A percentile compares a stretch with the other conserved stretches of the same genome.
Evolutionary conservation across 2,329 filamentous ascomycete genomes (phyloP).

Genomic region (Raffaelea ambrosiae): DNA sequence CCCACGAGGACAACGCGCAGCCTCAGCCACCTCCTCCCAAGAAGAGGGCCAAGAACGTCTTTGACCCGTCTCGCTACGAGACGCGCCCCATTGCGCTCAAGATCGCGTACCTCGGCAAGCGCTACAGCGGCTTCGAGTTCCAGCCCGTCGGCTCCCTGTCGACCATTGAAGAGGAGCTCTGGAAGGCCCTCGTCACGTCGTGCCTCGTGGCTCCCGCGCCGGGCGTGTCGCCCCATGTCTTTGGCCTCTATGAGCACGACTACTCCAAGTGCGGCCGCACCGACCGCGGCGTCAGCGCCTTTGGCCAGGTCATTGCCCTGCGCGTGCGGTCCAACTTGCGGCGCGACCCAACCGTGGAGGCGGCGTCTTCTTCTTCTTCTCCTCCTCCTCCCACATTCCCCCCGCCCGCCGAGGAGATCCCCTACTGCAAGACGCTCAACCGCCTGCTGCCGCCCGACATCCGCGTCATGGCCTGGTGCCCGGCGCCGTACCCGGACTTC

Average conservation of each 20-base stretch:
- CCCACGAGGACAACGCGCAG: no score
- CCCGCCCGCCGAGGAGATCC: constrained; percentile 47
- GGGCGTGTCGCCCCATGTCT: constrained; percentile 36
- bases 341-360: no score
- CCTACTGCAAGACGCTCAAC: constrained; percentile 79
- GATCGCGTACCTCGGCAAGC: constrained; percentile 83
- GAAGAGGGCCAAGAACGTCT: constrained; percentile 40
- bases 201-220: constrained; percentile 66
- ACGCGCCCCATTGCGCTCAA: constrained; percentile 85
- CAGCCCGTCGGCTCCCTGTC: constrained; percentile 63
- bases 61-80: constrained; percentile 74
- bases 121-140: constrained; percentile 91
- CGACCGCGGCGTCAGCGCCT: constrained; percentile 88
- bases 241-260: constrained; percentile 77
- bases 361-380: no score
- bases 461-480: constrained; percentile 86
- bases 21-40: background rate
- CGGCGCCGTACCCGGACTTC: constrained; percentile 68
- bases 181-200: constrained; percentile 79
- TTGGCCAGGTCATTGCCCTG: constrained; percentile 87
- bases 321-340: constrained; percentile 49
- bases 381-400: no score
- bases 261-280: constrained; percentile 95
- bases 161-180: constrained; percentile 87
- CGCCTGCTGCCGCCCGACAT: constrained; percentile 83